Percentiles rank a stretch among this genome's conserved stretches.
Conservation (phyloP, 371 early-diverging fungal species). For the Mortierella sp. region DNA sequence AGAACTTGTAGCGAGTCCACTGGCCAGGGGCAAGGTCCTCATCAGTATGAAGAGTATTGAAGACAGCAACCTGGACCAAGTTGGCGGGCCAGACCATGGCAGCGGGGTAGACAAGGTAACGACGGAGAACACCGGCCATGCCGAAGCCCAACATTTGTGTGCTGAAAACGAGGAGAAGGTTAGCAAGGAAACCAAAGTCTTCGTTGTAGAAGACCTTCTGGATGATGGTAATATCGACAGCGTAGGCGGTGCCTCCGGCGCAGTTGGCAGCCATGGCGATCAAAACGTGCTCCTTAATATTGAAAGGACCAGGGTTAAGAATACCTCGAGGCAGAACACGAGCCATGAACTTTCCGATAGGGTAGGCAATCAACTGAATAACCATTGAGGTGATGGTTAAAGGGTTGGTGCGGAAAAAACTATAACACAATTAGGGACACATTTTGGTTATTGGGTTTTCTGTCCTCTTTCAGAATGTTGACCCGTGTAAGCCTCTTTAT, state of each 20-base stretch:
- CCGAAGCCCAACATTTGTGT: slow-evolving; percentile 85
- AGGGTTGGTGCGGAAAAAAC: slow-evolving; percentile 77
- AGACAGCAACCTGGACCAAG: slow-evolving; percentile 79
- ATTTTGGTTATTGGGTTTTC: too few relatives aligned
- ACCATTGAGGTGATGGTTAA: slow-evolving; percentile 69
- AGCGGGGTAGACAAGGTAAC: slow-evolving; percentile 80
- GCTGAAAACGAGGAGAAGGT: slow-evolving; percentile 68
- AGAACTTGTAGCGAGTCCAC: slow-evolving; percentile 68
- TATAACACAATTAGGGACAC: neutral
- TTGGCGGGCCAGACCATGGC: slow-evolving; percentile 89
- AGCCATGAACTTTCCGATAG: slow-evolving; percentile 70
- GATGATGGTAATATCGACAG: slow-evolving; percentile 79
- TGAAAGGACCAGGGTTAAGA: slow-evolving; percentile 84
- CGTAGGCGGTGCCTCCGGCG: slow-evolving; percentile 73
- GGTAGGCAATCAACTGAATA: slow-evolving; percentile 73
- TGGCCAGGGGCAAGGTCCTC: slow-evolving; percentile 28
- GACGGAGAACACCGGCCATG: slow-evolving; percentile 81
- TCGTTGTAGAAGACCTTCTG: slow-evolving; percentile 73
- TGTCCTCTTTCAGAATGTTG: too few relatives aligned
- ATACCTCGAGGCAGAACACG: slow-evolving; percentile 61
- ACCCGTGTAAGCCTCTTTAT: too few relatives aligned
- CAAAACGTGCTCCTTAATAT: slow-evolving; percentile 83
- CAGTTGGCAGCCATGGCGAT: slow-evolving; percentile 71
- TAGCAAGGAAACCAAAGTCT: slow-evolving; percentile 70
- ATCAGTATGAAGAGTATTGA: slow-evolving; percentile 74